Base-by-base conservation (phyloP, 257 asterid species). In the Catharanthus roseus region DNA sequence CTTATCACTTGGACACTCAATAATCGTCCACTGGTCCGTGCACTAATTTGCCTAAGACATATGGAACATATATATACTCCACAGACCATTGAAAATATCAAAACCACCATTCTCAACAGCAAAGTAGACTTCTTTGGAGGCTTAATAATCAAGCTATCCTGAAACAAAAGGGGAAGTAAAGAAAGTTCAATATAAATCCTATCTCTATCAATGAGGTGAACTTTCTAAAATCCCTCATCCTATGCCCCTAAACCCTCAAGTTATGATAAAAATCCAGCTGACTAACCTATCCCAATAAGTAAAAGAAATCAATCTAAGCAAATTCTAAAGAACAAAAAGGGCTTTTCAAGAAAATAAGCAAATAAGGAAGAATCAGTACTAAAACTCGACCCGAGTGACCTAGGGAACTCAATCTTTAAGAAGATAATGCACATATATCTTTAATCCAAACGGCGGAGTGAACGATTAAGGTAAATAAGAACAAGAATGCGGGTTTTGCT, bases 61-160 rank as follows among this genome's bases (percentile, higher is more conserved):
- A 92, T 74, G 4, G 93, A 82, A 80, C 87, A 92, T 71, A 90
- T 83, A 67, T 84, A 92, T 41, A 92, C 85, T 61, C 96, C 96
- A 75, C 90, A 92, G 55, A 86, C 85, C 96, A 92, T 83, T 31
- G 89, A 83, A 26, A 90, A 81, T 31, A 87, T 85, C 84, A 92
- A 77, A 68, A 92, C 95, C 78, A 81, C 82, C 92, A 84, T 86
- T 79, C 98, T 83, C 79, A 82, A 75, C 70, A 79, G 80, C 77
- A 88, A 72, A 41, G 89, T 90, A 70, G 88, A 84, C 72, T 75
- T 90, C 87, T 88, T 92, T 3, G 87, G 86, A 58, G 84, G 75
- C 80, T 88, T 92, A 50, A 79, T 66, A 51, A 69, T 68, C 49
- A 83, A 82, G 83, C 83, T 77, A 65, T 84, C 93, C 98, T 90